phyloP scores from a whole-genome alignment of 31 red algal species.

The Endocladia muricata region DNA sequence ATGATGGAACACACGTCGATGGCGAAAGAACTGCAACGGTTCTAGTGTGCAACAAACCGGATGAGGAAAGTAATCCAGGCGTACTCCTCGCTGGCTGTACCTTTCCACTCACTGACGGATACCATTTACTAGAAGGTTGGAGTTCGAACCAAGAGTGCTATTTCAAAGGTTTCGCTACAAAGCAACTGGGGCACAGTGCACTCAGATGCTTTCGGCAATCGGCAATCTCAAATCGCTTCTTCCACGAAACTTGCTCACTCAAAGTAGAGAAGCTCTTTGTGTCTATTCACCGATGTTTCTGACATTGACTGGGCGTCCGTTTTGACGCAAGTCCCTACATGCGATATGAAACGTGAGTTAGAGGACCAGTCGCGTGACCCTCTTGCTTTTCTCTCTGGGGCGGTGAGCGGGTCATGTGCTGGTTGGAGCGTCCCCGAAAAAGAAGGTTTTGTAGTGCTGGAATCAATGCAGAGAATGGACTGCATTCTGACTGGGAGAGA shows the following conservation, averaged over 20 bases:
- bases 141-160: not conserved
- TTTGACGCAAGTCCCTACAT: constrained; percentile 5
- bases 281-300: constrained; percentile 13
- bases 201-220: not conserved
- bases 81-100: not conserved
- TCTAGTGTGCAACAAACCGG: constrained; percentile 10
- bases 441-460: constrained; percentile 8
- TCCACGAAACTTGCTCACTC: not conserved
- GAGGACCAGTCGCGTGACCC: not conserved
- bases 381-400: not conserved
- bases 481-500: not conserved
- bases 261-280: not conserved
- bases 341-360: not conserved
- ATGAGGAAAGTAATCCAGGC: constrained; percentile 16
- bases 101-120: not conserved
- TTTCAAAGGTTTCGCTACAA: not conserved
- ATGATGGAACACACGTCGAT: not conserved
- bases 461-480: constrained; percentile 4
- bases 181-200: not conserved
- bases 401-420: not conserved
- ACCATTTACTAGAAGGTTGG: not conserved
- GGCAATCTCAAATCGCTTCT: not conserved
- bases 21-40: constrained; percentile 9
- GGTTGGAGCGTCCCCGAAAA: not conserved
- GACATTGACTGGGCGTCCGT: constrained; percentile 18